Conservation (phyloP, 495 filamentous ascomycete species). For the Staphylotrichum tortipilum region DNA sequence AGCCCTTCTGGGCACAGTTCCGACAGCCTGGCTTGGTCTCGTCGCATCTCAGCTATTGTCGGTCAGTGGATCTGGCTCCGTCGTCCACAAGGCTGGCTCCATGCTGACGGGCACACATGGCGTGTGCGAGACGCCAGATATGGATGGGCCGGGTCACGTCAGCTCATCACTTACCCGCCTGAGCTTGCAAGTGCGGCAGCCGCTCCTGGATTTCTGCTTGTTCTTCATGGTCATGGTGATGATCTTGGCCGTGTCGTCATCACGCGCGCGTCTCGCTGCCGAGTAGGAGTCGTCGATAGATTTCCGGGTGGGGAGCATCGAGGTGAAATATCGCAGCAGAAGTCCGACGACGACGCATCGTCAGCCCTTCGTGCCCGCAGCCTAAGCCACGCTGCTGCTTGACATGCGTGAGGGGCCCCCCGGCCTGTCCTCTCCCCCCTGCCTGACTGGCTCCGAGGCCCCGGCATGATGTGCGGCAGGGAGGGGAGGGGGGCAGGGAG, state of each 20-base stretch:
- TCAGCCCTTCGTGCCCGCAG: background rate
- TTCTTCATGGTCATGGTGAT: no score
- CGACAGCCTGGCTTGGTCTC: conserved; percentile 24
- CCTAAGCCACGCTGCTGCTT: no score
- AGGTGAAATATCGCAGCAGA: conserved; percentile 1
- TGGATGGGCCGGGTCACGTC: background rate
- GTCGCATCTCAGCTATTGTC: conserved; percentile 25
- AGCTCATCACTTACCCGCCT: conserved; percentile 20
- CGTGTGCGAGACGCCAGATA: background rate
- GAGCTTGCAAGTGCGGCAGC: conserved; percentile 27
- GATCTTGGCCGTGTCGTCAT: conserved; percentile 7
- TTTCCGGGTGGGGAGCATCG: background rate
- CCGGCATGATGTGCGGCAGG: no score
- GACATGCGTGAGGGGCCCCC: no score
- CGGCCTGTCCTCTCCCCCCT: no score
- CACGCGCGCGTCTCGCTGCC: background rate
- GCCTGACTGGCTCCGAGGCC: no score
- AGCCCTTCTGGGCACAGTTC: conserved; percentile 25
- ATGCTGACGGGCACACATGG: background rate
- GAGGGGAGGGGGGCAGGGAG: no score
- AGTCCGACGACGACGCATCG: background rate
- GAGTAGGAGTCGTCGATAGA: background rate
- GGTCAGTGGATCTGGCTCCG: conserved; percentile 6
- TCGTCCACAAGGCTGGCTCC: background rate
- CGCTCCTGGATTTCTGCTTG: conserved; percentile 27